Base-by-base conservation (phyloP, 176 grass and related monocot genomes). In the Oryza officinalis region DNA sequence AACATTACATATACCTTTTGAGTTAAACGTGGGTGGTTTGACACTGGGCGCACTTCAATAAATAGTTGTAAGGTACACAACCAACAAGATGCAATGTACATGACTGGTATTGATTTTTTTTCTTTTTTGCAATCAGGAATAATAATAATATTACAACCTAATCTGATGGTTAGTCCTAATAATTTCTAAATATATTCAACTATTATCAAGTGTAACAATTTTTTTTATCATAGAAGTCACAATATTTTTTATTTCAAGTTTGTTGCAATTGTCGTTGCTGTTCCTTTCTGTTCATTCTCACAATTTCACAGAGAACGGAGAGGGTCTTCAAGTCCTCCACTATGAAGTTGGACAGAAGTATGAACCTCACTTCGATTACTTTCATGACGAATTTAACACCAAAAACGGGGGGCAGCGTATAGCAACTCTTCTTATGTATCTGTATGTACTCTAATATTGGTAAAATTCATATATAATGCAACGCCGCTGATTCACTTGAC, bases 311-410 rank as follows among this genome's bases (percentile, higher is more conserved):
- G 96, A 96, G 74, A 84, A 99, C 31, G 96, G 96, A 68, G 96
- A 99, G 81, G 96, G 93, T 64, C 93, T 99, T 86, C 96, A 99
- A 81, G 90, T 96, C 72, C 96, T 99, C 49, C 96, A 99, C 86
- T 99, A 99, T 79, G 96, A 99, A 91, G 91, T 75, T 87, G 96
- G 93, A 74, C 96, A 99, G 86, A 96, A 94, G 71, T 99, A 99
- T 35, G 93, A 96, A 57, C 87, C 96, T 60, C 96, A 99, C 75
- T 99, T 85, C 86, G 93, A 99, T 90, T 99, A 91, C 84, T 99
- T 99, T 49, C 83, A 90, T 76, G 96, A 99, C 72, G 96, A 99
- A 76, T 80, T 82, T 82, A 99, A 96, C 77, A 94, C 87, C 22
- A 92, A 94, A 87, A 99, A 96, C 54, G 96, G 96, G 69, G 91